phyloP scores from a whole-genome alignment of 257 asterid genomes.

The Solanum gracilifrons region DNA sequence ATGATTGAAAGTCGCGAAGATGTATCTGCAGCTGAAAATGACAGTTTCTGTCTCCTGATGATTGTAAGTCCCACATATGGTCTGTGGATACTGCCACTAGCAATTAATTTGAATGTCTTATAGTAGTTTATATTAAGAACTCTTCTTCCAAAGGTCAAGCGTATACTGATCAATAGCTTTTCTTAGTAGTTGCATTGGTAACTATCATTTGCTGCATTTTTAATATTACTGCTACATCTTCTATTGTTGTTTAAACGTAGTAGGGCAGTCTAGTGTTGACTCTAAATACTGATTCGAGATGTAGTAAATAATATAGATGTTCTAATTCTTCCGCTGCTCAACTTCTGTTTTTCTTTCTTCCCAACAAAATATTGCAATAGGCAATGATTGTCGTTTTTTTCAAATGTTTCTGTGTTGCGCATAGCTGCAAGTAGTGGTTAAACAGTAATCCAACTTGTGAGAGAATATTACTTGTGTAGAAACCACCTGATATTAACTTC shows the following conservation, averaged over 20 bases:
- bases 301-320: neutral
- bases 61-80: neutral
- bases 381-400: neutral
- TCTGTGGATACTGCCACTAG: neutral
- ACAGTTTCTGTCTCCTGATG: constrained; percentile 2
- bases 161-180: neutral
- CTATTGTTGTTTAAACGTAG: neutral
- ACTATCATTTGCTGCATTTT: neutral
- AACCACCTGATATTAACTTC: neutral
- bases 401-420: neutral
- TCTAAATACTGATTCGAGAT: neutral
- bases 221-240: neutral
- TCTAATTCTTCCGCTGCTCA: neutral
- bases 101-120: neutral
- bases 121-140: neutral
- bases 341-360: neutral
- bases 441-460: neutral
- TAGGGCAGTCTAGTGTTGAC: neutral
- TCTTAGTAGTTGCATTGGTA: neutral
- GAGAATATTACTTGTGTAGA: neutral
- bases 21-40: neutral
- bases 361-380: neutral
- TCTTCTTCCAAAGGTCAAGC: neutral
- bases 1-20: constrained; percentile 24
- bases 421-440: neutral